phyloP scores from a whole-genome alignment of 176 grass and related monocot genomes.

The Oryza officinalis region DNA sequence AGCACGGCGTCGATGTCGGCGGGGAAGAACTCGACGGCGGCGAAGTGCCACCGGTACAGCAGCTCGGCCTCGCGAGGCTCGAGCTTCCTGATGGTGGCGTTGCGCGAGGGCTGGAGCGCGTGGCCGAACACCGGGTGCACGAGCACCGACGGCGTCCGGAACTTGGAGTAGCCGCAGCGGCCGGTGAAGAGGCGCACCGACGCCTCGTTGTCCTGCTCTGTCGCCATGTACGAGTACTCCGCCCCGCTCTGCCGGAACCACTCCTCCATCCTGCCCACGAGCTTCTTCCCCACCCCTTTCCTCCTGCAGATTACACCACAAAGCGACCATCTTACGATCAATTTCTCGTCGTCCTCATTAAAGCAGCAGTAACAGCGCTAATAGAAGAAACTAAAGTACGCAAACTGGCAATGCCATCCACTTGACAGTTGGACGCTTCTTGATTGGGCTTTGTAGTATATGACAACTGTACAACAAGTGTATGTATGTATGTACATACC shows the following conservation, averaged over 20 bases:
- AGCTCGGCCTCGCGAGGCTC: slow-evolving; percentile 38
- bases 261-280: slow-evolving; percentile 68
- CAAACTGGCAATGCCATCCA: background rate
- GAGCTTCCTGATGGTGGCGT: slow-evolving; percentile 30
- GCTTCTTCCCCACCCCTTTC: slow-evolving; percentile 59
- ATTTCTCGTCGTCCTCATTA: background rate
- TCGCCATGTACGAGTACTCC: slow-evolving; percentile 92
- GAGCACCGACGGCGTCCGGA: slow-evolving; percentile 67
- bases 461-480: background rate
- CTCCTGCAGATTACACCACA: slow-evolving; percentile 37
- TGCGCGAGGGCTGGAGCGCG: slow-evolving; percentile 30
- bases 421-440: background rate
- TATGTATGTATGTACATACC: slow-evolving; percentile 38
- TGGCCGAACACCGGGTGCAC: slow-evolving; percentile 85
- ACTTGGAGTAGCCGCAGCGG: slow-evolving; percentile 80
- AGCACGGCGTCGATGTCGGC: slow-evolving; percentile 72
- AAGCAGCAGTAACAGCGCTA: background rate
- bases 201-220: slow-evolving; percentile 68
- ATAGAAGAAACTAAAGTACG: background rate
- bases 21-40: slow-evolving; percentile 82
- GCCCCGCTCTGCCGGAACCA: slow-evolving; percentile 69
- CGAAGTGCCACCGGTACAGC: slow-evolving; percentile 69
- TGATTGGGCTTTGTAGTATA: background rate
- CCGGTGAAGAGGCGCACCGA: slow-evolving; percentile 80
- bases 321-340: background rate